Base-by-base conservation (phyloP, 768 basidiomycete genomes). In the Astraeus odoratus region DNA sequence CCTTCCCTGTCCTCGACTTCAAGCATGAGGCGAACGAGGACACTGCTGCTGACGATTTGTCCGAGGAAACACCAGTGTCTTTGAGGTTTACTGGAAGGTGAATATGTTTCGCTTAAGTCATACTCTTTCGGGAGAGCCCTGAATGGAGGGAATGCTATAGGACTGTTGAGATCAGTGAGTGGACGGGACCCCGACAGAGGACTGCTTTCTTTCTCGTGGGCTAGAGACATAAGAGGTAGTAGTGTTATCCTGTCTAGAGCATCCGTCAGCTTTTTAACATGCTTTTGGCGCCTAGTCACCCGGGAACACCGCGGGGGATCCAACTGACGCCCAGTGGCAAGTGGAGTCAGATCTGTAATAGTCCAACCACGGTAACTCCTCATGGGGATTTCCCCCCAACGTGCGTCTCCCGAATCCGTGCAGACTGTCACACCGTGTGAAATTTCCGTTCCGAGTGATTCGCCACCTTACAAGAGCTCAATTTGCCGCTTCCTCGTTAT, bases 61-160 rank as follows among this genome's bases (percentile, higher is more conserved):
- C 60, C 60, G 4, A 62, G 52, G 35, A 63, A 61, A 33, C 61
- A 62, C 60, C 60, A 62, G 44, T 62, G 60, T 33, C 46, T 58
- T 20, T 50, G 55, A n/a, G 57, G 55, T 31, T 43, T 63, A n/a
- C 42, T 42, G 6, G 61, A 52, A 30, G 59, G 53, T 37, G 51
- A 52, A 47, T 52, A 49, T 10, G 51, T 18, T 12, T 52, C 51
- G 8, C 47, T 52, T 41, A 50, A 35, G 18, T 53, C 50, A 34
- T 49, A 43, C 43, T 63, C 61, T n/a, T 25, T 18, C n/a, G 60
- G 60, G 10, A 62, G 51, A 16, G 39, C 40, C 29, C 2, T 10
- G 37, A 63, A 62, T 1, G 55, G 15, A 22, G 61, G 60, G 26
- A 63, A 62, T 20, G 60, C 48, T 1, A 22, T 26, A 1, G 51